Percentiles rank a stretch among this genome's conserved stretches.
Evolutionary conservation across 1,284 basidiomycete genomes (phyloP).

Genomic region (Ganoderma sinense): DNA sequence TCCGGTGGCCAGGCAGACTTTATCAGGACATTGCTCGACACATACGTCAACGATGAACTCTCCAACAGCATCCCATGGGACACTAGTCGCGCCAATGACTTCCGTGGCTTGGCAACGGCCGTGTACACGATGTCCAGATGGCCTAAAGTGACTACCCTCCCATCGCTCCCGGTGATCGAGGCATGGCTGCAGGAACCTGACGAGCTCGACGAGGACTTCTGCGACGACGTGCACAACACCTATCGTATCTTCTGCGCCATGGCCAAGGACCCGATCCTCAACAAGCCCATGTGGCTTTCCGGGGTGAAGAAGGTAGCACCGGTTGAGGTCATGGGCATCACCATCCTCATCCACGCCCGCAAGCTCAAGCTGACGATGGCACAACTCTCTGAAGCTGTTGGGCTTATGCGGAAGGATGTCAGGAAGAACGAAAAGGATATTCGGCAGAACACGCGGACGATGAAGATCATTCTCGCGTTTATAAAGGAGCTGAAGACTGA

Average conservation of each 20-base stretch:
- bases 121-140: conserved; percentile 59
- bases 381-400: conserved; percentile 53
- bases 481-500: conserved; percentile 29
- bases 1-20: conserved; percentile 59
- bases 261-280: conserved; percentile 41
- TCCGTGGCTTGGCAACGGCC: conserved; percentile 63
- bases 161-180: conserved; percentile 52
- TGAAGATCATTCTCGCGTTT: conserved; percentile 34
- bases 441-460: conserved; percentile 34
- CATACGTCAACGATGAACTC: conserved; percentile 53
- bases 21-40: conserved; percentile 55
- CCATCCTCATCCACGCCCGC: conserved; percentile 56
- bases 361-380: conserved; percentile 44
- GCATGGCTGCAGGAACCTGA: conserved; percentile 57
- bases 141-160: conserved; percentile 42
- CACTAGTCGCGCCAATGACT: conserved; percentile 64
- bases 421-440: conserved; percentile 43
- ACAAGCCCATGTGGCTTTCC: conserved; percentile 37
- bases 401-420: conserved; percentile 57
- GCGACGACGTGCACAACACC: conserved; percentile 46
- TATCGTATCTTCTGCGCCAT: conserved; percentile 55
- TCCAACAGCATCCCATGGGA: conserved; percentile 61
- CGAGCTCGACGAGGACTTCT: conserved; percentile 43
- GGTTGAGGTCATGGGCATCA: conserved; percentile 65
- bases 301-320: conserved; percentile 60